phyloP scores from a whole-genome alignment of 129 eudicot species.

The Heracleum sosnowskyi region DNA sequence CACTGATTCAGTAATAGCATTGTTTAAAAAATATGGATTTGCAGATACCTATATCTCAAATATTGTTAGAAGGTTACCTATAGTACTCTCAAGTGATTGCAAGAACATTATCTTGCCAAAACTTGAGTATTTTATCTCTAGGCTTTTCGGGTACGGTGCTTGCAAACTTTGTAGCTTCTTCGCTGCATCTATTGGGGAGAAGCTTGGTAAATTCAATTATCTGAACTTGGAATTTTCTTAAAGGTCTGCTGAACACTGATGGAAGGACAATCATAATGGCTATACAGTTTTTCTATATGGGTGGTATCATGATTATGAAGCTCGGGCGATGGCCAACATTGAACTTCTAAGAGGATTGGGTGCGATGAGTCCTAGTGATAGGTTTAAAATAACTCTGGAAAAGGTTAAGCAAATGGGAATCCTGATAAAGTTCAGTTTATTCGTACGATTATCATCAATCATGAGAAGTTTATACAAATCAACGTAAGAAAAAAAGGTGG shows the following conservation, averaged over 20 bases:
- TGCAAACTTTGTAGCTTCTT: conserved; percentile 5
- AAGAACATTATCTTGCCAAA: conserved; percentile 39
- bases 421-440: conserved; percentile 8
- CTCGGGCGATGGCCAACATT: neutral
- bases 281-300: neutral
- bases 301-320: neutral
- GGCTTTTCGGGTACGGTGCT: conserved; percentile 23
- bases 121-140: conserved; percentile 28
- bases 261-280: conserved; percentile 10
- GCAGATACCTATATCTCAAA: conserved; percentile 21
- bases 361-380: neutral
- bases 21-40: conserved; percentile 32
- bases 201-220: conserved; percentile 28
- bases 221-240: conserved; percentile 19
- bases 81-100: conserved; percentile 25
- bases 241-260: conserved; percentile 24
- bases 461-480: neutral
- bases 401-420: conserved; percentile 12
- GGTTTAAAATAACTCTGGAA: conserved; percentile 1
- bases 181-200: conserved; percentile 15
- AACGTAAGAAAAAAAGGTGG: conserved; percentile 29
- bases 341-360: conserved; percentile 22
- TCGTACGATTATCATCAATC: neutral
- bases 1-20: conserved; percentile 36
- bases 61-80: conserved; percentile 18